Conservation (phyloP, 495 filamentous ascomycete species). For the Evernia prunastri region DNA sequence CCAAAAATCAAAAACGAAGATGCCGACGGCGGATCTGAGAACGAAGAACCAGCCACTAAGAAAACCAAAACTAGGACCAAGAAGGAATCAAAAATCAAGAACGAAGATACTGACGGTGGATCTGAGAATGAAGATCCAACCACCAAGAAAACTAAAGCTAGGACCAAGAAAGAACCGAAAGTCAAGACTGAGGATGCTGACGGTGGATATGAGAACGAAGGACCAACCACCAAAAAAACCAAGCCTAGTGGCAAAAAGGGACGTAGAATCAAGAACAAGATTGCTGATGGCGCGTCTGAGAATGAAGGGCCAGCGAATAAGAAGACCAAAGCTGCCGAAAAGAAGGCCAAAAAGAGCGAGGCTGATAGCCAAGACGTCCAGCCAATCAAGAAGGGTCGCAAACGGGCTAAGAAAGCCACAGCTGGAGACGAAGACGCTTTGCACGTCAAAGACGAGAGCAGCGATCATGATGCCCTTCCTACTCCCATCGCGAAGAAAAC, state of each 20-base stretch:
- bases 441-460: slow-evolving; percentile 11
- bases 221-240: slow-evolving; percentile 9
- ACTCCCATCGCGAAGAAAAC: slow-evolving; percentile 1
- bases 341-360: slow-evolving; percentile 27
- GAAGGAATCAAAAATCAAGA: background rate
- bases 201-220: slow-evolving; percentile 25
- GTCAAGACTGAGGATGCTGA: background rate
- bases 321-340: slow-evolving; percentile 30
- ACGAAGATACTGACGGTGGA: background rate
- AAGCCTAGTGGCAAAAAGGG: slow-evolving; percentile 3
- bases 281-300: background rate
- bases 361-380: slow-evolving; percentile 18
- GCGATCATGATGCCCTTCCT: slow-evolving; percentile 7
- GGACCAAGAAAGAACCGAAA: slow-evolving; percentile 3
- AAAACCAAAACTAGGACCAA: slow-evolving; percentile 5
- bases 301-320: slow-evolving; percentile 24
- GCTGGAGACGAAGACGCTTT: slow-evolving; percentile 17
- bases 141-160: slow-evolving; percentile 4
- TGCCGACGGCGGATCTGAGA: slow-evolving; percentile 18
- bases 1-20: slow-evolving; percentile 27
- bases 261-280: no score
- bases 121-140: slow-evolving; percentile 25
- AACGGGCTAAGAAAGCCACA: slow-evolving; percentile 12
- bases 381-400: slow-evolving; percentile 16
- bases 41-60: slow-evolving; percentile 21